Evolutionary conservation across 805 yeast genomes (phyloP), one percentile per base, ranked within the genome.

Genomic region (Debaryomyces castellii): DNA sequence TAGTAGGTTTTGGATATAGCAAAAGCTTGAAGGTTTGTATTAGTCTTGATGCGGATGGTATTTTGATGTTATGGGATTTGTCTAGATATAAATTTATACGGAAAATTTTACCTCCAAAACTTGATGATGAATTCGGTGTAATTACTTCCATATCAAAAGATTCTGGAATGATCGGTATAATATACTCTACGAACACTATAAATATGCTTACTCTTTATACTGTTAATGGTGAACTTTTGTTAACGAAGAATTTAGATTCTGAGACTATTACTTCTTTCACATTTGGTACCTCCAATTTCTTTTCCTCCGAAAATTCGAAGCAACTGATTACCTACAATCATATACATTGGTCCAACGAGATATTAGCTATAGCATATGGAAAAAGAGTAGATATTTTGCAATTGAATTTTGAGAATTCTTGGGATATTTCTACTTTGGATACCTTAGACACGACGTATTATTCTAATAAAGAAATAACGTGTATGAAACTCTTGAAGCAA

Each of bases 41-140:
- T 10, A 77, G 85, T 48, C 60, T 80, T 20, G 89, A 85, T 57
- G 53, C 44, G 0, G 66, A 59, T 7, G 92, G 95, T 0, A 60
- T 60, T 2, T 78, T 82, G 2, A 73, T 74, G 16, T 50, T 82
- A 3, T 88, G 96, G 92, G 89, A 88, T 54, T 52, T 81, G 33
- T 73, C 81, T 1, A 59, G 82, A 24, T 71, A 69, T 42, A 74
- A 74, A 42, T 72, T 76, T 36, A 74, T 86, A 3, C 63, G 87
- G 45, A 57, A 57, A 39, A 50, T 71, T 5, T 57, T 30, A 2
- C 47, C 57, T 39, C 51, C 59, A 11, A 37, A 39, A 32, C 48
- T 59, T 5, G 48, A 57, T 7, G 46, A 40, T 7, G 32, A 43
- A 23, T 42, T 49, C 5, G 52, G 47, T 5, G 66, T 59, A 16